A percentile compares a stretch with the other conserved stretches of the same genome.
Conservation (phyloP, 2,329 filamentous ascomycete genomes). For the Fusarium staphyleae region DNA sequence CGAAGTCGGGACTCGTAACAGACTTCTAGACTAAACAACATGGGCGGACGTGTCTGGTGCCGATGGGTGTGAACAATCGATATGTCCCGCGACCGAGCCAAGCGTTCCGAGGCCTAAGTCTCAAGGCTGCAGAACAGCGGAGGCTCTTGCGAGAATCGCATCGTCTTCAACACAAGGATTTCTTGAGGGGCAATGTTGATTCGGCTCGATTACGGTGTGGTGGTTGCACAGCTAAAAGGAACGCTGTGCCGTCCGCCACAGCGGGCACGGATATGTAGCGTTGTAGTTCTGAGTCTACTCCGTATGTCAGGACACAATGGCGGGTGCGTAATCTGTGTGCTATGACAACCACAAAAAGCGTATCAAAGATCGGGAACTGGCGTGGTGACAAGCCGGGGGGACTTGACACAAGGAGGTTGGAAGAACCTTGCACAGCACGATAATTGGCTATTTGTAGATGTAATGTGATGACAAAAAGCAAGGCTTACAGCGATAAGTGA, state of each 20-base stretch:
- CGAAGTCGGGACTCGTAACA: constrained; percentile 9
- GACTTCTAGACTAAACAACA: constrained; percentile 14
- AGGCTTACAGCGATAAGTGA: constrained; percentile 10
- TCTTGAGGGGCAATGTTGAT: constrained; percentile 11
- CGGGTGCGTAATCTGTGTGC: constrained; percentile 4
- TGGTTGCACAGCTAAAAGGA: constrained; percentile 22
- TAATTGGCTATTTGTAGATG: not conserved
- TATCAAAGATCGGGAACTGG: constrained; percentile 1
- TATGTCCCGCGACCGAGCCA: not conserved
- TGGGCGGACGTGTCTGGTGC: constrained; percentile 8
- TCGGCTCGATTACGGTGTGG: constrained; percentile 18
- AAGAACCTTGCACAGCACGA: constrained; percentile 1
- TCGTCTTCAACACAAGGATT: constrained; percentile 11
- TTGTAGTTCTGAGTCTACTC: no score
- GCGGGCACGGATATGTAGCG: constrained; percentile 3
- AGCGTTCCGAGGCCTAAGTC: constrained; percentile 7
- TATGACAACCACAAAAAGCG: not conserved
- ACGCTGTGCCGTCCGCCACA: constrained; percentile 32
- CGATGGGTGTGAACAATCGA: constrained; percentile 22
- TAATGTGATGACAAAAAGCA: constrained; percentile 15
- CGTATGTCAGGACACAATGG: constrained; percentile 2
- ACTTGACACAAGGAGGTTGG: not conserved
- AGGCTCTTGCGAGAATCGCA: constrained; percentile 9
- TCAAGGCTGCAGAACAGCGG: constrained; percentile 20
- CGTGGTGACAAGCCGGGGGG: constrained; percentile 9